Evolutionary conservation across 345 rosid species (phyloP).

Genomic region (Streptanthus diversifolius): DNA sequence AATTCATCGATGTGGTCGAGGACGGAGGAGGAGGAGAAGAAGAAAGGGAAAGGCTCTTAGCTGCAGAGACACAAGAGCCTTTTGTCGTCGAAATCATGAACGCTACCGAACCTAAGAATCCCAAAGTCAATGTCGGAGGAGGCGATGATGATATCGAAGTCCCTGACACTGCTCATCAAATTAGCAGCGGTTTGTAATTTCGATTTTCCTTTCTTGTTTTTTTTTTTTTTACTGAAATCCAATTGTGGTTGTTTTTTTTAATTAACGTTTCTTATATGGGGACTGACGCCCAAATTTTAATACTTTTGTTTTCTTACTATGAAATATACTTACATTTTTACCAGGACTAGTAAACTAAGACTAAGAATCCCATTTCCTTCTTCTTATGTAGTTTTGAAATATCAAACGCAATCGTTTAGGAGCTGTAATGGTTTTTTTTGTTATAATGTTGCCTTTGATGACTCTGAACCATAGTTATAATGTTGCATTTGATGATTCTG

Average conservation of each 20-base stretch:
- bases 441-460: background rate
- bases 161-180: slow-evolving; percentile 81
- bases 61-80: slow-evolving; percentile 6
- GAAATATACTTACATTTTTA: background rate
- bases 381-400: background rate
- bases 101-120: slow-evolving; percentile 16
- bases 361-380: background rate
- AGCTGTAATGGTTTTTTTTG: background rate
- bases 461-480: background rate
- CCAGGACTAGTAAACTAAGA: background rate
- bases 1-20: slow-evolving; percentile 15
- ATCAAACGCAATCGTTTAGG: background rate
- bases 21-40: slow-evolving; percentile 25
- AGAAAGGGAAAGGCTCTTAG: slow-evolving; percentile 30
- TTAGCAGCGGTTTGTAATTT: slow-evolving; percentile 57
- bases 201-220: background rate
- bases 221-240: background rate
- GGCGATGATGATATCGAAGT: slow-evolving; percentile 35
- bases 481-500: background rate
- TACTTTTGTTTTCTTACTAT: background rate
- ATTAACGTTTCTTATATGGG: background rate
- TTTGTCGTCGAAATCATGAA: slow-evolving; percentile 17
- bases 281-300: background rate
- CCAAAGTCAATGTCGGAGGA: slow-evolving; percentile 31
- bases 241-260: background rate